phyloP scores from a whole-genome alignment of 257 asterid genomes.

The Scutellaria galericulata region DNA sequence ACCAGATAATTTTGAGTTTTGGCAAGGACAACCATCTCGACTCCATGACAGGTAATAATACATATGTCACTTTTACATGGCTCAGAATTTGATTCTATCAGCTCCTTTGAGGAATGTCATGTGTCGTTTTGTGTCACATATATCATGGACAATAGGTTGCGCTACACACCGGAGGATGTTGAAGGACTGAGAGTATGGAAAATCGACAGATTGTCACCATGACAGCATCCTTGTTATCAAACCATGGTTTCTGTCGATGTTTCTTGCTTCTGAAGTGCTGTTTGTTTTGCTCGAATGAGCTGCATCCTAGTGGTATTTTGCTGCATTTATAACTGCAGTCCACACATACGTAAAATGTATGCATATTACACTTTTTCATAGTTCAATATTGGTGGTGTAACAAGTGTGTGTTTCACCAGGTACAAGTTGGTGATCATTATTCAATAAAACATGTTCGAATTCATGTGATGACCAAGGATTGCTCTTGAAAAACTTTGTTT shows the following conservation, averaged over 20 bases:
- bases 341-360: not conserved
- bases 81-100: not conserved
- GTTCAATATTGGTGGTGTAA: no score
- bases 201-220: slow-evolving; percentile 66
- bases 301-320: not conserved
- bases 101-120: not conserved
- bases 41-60: slow-evolving; percentile 56
- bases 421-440: no score
- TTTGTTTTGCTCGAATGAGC: not conserved
- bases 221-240: slow-evolving; percentile 50
- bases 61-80: slow-evolving; percentile 7
- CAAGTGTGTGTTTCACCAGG: no score
- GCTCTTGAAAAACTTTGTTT: no score
- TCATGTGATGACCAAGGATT: no score
- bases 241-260: no score
- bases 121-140: not conserved
- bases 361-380: no score
- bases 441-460: no score
- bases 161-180: slow-evolving; percentile 45
- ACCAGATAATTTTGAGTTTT: slow-evolving; percentile 79
- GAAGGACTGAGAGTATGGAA: slow-evolving; percentile 58
- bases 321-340: not conserved
- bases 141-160: slow-evolving; percentile 45
- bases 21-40: slow-evolving; percentile 93
- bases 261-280: no score